A percentile compares a stretch with the other conserved stretches of the same genome.
Conservation (phyloP, 2,329 filamentous ascomycete species). For the Trichoderma hamatum region DNA sequence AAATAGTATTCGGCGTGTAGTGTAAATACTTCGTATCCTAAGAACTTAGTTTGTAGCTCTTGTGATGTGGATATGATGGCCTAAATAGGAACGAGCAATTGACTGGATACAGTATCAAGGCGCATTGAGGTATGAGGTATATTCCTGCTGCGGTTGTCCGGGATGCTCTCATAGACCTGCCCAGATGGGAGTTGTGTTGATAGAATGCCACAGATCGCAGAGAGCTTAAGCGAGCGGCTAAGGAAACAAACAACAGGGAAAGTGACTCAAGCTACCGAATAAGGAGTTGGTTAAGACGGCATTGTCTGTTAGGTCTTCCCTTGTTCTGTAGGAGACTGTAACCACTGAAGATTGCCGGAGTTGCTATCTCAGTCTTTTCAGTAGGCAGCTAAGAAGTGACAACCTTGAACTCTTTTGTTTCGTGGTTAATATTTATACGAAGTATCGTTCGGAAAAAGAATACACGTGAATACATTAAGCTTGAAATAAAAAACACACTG, state of each 20-base stretch:
- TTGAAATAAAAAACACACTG: neutral
- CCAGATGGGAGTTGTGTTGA: neutral
- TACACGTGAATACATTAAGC: neutral
- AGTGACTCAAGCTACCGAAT: neutral
- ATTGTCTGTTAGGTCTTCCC: neutral
- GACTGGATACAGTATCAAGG: neutral
- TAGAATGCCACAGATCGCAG: neutral
- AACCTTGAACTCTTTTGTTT: neutral
- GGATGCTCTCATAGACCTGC: neutral
- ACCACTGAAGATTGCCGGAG: neutral
- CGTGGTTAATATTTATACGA: neutral
- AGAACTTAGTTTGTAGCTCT: neutral
- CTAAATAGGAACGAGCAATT: neutral
- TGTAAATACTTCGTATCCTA: neutral
- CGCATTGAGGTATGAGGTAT: neutral
- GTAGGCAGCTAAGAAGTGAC: neutral
- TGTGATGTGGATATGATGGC: neutral
- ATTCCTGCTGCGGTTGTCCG: neutral
- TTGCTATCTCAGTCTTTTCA: neutral
- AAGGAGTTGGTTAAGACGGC: neutral
- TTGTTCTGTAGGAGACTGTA: neutral
- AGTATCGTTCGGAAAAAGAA: neutral
- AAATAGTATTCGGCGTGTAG: neutral
- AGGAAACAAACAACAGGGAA: neutral
- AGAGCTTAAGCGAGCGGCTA: constrained; percentile 10